Evolutionary conservation across 1,284 basidiomycete genomes (phyloP), one percentile per base, ranked within the genome.

Genomic region (Lentinula novae-zelandiae): DNA sequence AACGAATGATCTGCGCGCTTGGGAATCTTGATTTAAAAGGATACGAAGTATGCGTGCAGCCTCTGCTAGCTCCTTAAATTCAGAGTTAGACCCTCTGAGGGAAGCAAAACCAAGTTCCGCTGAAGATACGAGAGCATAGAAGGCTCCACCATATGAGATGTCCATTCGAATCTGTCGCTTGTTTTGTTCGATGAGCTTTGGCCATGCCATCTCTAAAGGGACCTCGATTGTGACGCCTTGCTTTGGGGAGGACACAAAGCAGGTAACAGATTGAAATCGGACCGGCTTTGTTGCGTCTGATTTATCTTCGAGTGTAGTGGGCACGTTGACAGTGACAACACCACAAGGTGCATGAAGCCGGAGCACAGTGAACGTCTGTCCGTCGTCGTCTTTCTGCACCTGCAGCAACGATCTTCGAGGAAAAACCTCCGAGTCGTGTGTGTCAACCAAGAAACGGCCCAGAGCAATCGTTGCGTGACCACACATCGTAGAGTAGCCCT

Each of bases 401-500:
- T 40, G 51, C 10, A 46, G 40, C 17, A 42, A 44, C 50, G 40
- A 12, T 31, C 60, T 38, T 13, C 22, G 36, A 46, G 76, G 76
- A 57, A 76, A 76, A 5, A 75, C 49, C 3, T 52, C 51, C 9
- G 58, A 46, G 62, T 76, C 74, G 12, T 71, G 64, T 6, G 75
- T 77, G 60, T 76, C 75, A 27, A 80, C 66, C 1, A 78, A 69
- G 66, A 79, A 78, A 46, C 76, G 73, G 0, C 78, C 78, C 0
- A 80, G 73, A 10, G 78, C 78, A 48, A 80, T 75, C 1, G 78
- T 78, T 6, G 77, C 78, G 63, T 80, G 78, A 0, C 78, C 78
- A 51, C 78, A 80, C 72, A 79, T 79, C 1, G 78, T 79, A 1
- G 76, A 78, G 66, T 79, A 80, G 0, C 78, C 78, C 68, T 80